Conservation (phyloP, 371 early-diverging fungal genomes). For the Phascolomyces articulosus region DNA sequence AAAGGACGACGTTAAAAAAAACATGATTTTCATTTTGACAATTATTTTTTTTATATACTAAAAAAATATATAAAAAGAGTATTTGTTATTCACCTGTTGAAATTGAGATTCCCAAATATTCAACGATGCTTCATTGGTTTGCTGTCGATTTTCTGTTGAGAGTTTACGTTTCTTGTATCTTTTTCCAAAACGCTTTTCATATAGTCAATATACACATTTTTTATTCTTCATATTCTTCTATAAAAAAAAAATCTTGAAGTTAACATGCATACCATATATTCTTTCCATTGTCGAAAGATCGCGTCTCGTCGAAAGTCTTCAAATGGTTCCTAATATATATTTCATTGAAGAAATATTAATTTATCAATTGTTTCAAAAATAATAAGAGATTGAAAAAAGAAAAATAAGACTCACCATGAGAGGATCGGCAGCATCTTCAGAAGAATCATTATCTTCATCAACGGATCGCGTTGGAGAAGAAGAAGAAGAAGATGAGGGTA, state of each 20-base stretch:
- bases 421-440: conserved; percentile 16
- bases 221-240: not conserved
- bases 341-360: not conserved
- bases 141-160: conserved; percentile 6
- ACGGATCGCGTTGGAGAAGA: conserved; percentile 21
- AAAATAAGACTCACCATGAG: conserved; percentile 14
- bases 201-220: not conserved
- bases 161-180: conserved; percentile 15
- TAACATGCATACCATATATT: conserved; percentile 21
- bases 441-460: conserved; percentile 14
- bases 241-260: not conserved
- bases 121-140: conserved; percentile 9
- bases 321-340: conserved; percentile 18
- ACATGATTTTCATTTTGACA: not conserved
- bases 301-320: conserved; percentile 25
- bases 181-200: conserved; percentile 13
- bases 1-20: too few relatives aligned
- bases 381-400: not conserved
- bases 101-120: conserved; percentile 19
- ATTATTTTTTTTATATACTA: not conserved
- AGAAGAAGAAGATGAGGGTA: conserved; percentile 20
- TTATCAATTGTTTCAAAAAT: not conserved
- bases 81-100: too few relatives aligned
- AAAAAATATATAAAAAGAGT: not conserved
- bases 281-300: conserved; percentile 28